A percentile compares a stretch with the other conserved stretches of the same genome.
Conservation (phyloP, 352 stramenopile genomes). For the Globisporangium heterothallicum region DNA sequence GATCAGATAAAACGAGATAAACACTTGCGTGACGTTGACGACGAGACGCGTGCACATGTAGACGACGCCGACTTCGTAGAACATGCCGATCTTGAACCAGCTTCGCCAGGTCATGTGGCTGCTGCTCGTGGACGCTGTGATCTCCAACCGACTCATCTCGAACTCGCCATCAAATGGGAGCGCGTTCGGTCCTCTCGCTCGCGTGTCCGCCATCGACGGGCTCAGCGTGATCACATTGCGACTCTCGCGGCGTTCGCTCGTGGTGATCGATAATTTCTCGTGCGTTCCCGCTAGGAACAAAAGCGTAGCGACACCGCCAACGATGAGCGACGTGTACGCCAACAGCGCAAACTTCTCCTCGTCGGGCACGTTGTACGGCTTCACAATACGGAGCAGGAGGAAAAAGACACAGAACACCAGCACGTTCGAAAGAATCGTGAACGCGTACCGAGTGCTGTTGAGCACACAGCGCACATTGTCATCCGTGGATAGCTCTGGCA, state of each 20-base stretch:
- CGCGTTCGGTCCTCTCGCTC: conserved; percentile 31
- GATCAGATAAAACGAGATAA: conserved; percentile 85
- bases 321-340: conserved; percentile 62
- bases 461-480: conserved; percentile 77
- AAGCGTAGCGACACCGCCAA: conserved; percentile 55
- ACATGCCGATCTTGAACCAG: conserved; percentile 79
- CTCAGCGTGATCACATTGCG: conserved; percentile 28
- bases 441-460: conserved; percentile 80
- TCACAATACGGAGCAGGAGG: conserved; percentile 48
- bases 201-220: conserved; percentile 48
- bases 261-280: conserved; percentile 38
- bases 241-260: conserved; percentile 19
- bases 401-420: conserved; percentile 80
- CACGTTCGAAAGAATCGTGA: conserved; percentile 87
- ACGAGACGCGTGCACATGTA: conserved; percentile 88
- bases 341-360: conserved; percentile 71
- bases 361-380: conserved; percentile 61
- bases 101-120: conserved; percentile 64
- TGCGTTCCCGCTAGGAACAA: conserved; percentile 66
- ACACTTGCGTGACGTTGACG: conserved; percentile 84
- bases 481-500: conserved; percentile 69
- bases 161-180: conserved; percentile 50
- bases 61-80: conserved; percentile 80
- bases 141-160: conserved; percentile 6
- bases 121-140: conserved; percentile 13